These are phyloP conservation scores for Sphagnum tenellum DNA, from an alignment of 225 moss, liverwort and hornwort species.

Conservation along the genomic window DNA sequence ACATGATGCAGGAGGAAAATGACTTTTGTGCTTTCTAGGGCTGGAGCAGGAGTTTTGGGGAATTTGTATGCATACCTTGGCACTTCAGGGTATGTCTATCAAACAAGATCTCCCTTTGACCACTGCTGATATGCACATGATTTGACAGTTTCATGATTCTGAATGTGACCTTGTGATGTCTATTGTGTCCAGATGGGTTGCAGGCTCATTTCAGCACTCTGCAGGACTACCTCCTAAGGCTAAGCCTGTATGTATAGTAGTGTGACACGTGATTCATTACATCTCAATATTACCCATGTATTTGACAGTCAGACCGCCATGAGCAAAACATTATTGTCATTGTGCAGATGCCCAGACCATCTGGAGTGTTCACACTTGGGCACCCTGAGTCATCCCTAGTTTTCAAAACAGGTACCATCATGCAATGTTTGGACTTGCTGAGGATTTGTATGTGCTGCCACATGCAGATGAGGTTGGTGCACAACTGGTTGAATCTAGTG, in stretches of 20 bases:
- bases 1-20: not conserved
- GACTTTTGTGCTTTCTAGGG: constrained; percentile 28
- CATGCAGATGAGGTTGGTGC: too few relatives aligned
- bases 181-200: constrained; percentile 66
- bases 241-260: too few relatives aligned
- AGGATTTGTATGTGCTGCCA: too few relatives aligned
- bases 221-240: constrained; percentile 1
- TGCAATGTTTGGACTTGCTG: too few relatives aligned
- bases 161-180: not conserved
- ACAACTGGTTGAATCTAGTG: too few relatives aligned
- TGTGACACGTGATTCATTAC: too few relatives aligned
- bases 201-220: constrained; percentile 56
- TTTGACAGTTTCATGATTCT: too few relatives aligned
- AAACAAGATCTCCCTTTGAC: not conserved
- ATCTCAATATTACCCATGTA: too few relatives aligned
- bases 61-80: constrained; percentile 86
- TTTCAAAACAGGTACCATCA: constrained; percentile 66
- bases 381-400: constrained; percentile 77
- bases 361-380: constrained; percentile 73
- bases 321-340: not conserved
- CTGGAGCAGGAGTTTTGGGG: constrained; percentile 74
- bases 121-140: too few relatives aligned
- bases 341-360: constrained; percentile 27
- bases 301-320: not conserved
- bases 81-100: constrained; percentile 62